Percentiles rank a stretch among this genome's conserved stretches.
Evolutionary conservation across 306 rosid genomes (phyloP).

Genomic region (Castanospermum australe): DNA sequence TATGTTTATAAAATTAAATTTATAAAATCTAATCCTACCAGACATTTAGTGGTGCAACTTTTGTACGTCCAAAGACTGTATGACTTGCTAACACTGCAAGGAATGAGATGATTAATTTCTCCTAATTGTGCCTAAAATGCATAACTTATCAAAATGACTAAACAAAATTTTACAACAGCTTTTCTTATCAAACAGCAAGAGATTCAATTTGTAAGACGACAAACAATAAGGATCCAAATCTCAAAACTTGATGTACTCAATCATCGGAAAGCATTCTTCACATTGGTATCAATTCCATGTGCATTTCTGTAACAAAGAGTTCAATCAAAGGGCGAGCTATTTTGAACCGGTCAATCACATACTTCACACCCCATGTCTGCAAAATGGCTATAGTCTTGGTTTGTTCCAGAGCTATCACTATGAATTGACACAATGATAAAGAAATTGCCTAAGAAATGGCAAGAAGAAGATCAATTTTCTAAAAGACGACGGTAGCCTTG

Average conservation of each 20-base stretch:
- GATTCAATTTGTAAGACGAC: constrained; percentile 11
- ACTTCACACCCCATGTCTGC: background rate
- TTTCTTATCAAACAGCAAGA: background rate
- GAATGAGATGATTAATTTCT: background rate
- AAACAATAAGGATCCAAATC: background rate
- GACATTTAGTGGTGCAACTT: too few relatives aligned
- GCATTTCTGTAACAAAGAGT: background rate
- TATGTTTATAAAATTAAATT: too few relatives aligned
- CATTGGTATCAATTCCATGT: background rate
- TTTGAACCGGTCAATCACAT: background rate
- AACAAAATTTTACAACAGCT: background rate
- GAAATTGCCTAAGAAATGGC: background rate
- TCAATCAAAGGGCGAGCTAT: background rate
- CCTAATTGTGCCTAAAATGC: background rate
- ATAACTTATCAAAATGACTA: background rate
- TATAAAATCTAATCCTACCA: too few relatives aligned
- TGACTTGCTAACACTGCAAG: background rate
- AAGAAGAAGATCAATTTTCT: background rate
- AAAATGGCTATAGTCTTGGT: background rate
- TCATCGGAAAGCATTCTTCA: background rate
- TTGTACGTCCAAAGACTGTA: too few relatives aligned
- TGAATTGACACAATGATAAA: background rate
- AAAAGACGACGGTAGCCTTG: background rate
- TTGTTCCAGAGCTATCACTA: background rate
- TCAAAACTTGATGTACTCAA: background rate